Conservation (phyloP, 139 green algal genomes). For the Mesotaenium endlicherianum region DNA sequence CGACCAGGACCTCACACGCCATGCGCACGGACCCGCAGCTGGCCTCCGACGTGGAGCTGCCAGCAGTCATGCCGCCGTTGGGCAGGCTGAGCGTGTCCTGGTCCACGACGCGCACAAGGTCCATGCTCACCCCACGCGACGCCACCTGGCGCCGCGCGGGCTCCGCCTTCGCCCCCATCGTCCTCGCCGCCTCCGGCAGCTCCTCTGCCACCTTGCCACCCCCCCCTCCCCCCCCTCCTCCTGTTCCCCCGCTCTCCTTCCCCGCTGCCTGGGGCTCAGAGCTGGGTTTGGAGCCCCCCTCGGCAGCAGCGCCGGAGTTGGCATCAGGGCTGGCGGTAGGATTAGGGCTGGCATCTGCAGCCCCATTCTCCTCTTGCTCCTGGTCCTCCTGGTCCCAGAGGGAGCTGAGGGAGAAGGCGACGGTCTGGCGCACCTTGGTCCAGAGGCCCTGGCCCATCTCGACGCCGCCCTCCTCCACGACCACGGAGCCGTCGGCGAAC, state of each 20-base stretch:
- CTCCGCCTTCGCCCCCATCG: neutral
- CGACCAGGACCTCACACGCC: neutral
- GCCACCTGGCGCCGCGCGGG: neutral
- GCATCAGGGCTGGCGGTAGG: no score
- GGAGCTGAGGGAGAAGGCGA: neutral
- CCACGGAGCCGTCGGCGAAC: conserved; percentile 84
- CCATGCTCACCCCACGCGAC: neutral
- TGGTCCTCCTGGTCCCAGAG: conserved; percentile 10
- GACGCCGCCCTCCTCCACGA: conserved; percentile 88
- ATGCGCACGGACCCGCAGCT: neutral
- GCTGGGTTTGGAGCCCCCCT: neutral
- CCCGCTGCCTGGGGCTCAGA: neutral
- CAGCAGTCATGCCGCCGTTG: conserved; percentile 5
- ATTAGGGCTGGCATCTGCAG: no score
- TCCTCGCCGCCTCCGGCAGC: neutral
- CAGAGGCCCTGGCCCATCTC: conserved; percentile 98
- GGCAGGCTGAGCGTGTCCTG: conserved; percentile 4
- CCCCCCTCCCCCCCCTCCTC: no score
- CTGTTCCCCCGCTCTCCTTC: no score
- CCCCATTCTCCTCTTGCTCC: neutral
- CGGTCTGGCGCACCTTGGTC: conserved; percentile 86
- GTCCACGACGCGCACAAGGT: conserved; percentile 1
- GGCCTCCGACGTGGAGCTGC: conserved; percentile 3
- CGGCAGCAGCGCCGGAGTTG: no score
- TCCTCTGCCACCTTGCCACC: neutral